Evolutionary conservation across 805 yeast genomes (phyloP), one percentile per base, ranked within the genome.

Genomic region (Pichia membranifaciens): DNA sequence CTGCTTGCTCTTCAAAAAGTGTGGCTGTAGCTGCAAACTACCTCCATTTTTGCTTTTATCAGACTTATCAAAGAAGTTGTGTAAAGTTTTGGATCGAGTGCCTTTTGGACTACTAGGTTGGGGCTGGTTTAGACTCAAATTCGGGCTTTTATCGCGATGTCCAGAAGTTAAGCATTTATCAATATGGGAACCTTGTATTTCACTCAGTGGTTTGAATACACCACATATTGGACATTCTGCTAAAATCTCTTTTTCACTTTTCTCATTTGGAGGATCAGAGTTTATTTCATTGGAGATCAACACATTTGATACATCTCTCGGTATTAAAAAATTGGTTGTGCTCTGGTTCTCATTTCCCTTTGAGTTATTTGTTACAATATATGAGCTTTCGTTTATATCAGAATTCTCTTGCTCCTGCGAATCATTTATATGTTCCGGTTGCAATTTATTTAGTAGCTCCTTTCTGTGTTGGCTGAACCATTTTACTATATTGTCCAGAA

Each of bases 141-240:
- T 25, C 10, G 7, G 29, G 10, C 29, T 8, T 25, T 25, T 25
- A 8, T 25, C 29, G 7, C 29, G 10, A 8, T 7, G 10, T 25
- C 29, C 29, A 25, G 29, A 25, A 10, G 23, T 51, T 25, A 84
- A 60, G 56, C 95, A 85, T 44, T 69, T 69, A 57, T 81, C 88
- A 10, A 85, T 69, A 59, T 85, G 93, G 0, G 69, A 58, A 3
- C 75, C 58, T 58, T 85, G 86, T 8, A 85, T 65, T 31, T 71
- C 73, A 20, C 66, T 71, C 0, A 80, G 68, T 1, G 83, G 73
- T 78, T 81, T 77, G 23, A 61, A 62, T 36, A 74, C 67, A 8
- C 65, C 60, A 60, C 95, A 86, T 2, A 86, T 71, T 0, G 95
- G 95, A 58, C 95, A 86, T 43, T 68, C 73, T 0, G 76, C 86